phyloP scores from a whole-genome alignment of 805 yeast species.

The Kodamaea leandrae region DNA sequence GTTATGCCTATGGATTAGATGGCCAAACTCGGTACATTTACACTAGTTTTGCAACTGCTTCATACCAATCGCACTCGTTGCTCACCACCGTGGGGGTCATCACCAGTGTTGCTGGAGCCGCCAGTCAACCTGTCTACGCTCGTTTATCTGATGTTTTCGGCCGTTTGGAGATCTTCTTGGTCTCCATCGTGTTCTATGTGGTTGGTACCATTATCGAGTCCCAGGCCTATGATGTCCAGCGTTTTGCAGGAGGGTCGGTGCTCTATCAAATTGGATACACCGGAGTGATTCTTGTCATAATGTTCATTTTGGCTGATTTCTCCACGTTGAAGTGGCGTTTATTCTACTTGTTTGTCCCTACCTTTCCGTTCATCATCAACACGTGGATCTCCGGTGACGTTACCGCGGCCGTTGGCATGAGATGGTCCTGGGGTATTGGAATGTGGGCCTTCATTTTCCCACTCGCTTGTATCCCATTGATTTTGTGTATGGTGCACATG shows the following conservation, averaged over 20 bases:
- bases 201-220: slow-evolving; percentile 31
- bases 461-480: slow-evolving; percentile 17
- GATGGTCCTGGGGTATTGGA: slow-evolving; percentile 21
- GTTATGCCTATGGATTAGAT: slow-evolving; percentile 28
- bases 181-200: slow-evolving; percentile 23
- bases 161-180: slow-evolving; percentile 24
- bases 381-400: slow-evolving; percentile 23
- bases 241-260: slow-evolving; percentile 31
- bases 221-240: slow-evolving; percentile 26
- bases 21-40: slow-evolving; percentile 21
- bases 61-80: slow-evolving; percentile 23
- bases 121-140: slow-evolving; percentile 29
- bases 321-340: slow-evolving; percentile 19
- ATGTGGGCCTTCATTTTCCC: slow-evolving; percentile 25
- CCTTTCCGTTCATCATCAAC: slow-evolving; percentile 18
- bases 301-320: slow-evolving; percentile 18
- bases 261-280: slow-evolving; percentile 20
- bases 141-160: slow-evolving; percentile 29
- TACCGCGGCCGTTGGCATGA: slow-evolving; percentile 11
- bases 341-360: slow-evolving; percentile 15
- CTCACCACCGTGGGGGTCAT: slow-evolving; percentile 27
- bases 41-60: slow-evolving; percentile 24
- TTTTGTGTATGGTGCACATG: slow-evolving; percentile 17
- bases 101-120: slow-evolving; percentile 28
- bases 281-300: slow-evolving; percentile 17